A percentile compares a stretch with the other conserved stretches of the same genome.
Conservation (phyloP, 768 basidiomycete species). For the Mrakia gelida region DNA sequence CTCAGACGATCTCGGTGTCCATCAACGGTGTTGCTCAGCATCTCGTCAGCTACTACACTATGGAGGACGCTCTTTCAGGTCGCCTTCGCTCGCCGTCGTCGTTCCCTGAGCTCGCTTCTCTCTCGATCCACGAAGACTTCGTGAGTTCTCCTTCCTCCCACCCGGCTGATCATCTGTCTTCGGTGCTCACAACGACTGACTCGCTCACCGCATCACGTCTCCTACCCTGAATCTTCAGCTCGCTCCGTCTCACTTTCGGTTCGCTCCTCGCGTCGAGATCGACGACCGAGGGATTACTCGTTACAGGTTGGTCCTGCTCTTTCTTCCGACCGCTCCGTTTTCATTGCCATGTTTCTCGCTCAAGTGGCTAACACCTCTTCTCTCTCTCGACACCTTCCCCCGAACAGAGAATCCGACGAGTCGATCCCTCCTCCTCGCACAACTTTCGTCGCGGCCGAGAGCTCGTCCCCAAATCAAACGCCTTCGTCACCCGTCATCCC, state of each 20-base stretch:
- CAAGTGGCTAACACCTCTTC: too few species aligned
- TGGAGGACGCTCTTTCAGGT: constrained; percentile 84
- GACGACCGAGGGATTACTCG: neutral
- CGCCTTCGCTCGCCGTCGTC: constrained; percentile 83
- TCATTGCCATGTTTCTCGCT: too few species aligned
- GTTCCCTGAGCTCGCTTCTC: constrained; percentile 74
- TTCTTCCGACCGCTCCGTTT: too few species aligned
- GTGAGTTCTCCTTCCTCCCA: neutral
- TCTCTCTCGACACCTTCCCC: too few species aligned
- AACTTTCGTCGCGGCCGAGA: neutral
- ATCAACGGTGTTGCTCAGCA: constrained; percentile 83
- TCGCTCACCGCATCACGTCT: too few species aligned
- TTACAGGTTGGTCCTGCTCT: too few species aligned
- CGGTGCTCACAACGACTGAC: neutral
- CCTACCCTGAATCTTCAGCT: too few species aligned
- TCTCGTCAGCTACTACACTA: constrained; percentile 88
- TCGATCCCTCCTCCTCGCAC: neutral
- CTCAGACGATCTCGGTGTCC: constrained; percentile 82
- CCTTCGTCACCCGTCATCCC: too few species aligned
- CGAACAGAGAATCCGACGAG: neutral
- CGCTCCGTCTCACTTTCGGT: neutral
- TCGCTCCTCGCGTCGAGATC: neutral
- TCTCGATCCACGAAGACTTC: constrained; percentile 72
- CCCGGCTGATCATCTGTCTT: too few species aligned
- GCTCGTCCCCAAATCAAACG: neutral